Percentiles rank a stretch among this genome's conserved stretches.
These are phyloP conservation scores for Rosa rugosa DNA, from an alignment of 306 rosid genomes.

Conservation along the genomic window DNA sequence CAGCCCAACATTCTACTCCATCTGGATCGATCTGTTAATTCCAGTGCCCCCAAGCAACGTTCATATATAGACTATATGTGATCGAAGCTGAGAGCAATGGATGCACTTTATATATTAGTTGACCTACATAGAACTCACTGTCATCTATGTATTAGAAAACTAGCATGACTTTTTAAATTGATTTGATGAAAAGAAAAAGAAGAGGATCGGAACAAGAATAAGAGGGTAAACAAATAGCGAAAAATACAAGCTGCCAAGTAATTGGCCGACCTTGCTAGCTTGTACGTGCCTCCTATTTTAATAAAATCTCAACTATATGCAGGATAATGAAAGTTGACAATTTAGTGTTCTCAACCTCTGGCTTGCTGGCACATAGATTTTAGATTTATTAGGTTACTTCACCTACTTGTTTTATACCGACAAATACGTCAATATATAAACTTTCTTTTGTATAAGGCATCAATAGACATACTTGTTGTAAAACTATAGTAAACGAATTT, in stretches of 20 bases:
- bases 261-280: neutral
- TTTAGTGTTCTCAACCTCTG: neutral
- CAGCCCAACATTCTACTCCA: neutral
- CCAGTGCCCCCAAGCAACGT: neutral
- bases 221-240: neutral
- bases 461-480: too few relatives aligned
- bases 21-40: neutral
- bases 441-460: neutral
- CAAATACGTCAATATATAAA: neutral
- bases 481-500: too few relatives aligned
- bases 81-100: neutral
- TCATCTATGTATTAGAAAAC: neutral
- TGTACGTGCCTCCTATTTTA: neutral
- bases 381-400: neutral
- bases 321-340: slow-evolving; percentile 9
- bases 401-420: neutral
- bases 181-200: neutral
- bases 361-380: neutral
- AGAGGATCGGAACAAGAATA: neutral
- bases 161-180: neutral
- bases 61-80: neutral
- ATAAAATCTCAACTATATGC: neutral
- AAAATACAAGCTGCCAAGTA: neutral
- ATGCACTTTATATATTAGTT: neutral
- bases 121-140: neutral